Evolutionary conservation across 305 asterid species (phyloP).

Genomic region (Fraxinus ornus): DNA sequence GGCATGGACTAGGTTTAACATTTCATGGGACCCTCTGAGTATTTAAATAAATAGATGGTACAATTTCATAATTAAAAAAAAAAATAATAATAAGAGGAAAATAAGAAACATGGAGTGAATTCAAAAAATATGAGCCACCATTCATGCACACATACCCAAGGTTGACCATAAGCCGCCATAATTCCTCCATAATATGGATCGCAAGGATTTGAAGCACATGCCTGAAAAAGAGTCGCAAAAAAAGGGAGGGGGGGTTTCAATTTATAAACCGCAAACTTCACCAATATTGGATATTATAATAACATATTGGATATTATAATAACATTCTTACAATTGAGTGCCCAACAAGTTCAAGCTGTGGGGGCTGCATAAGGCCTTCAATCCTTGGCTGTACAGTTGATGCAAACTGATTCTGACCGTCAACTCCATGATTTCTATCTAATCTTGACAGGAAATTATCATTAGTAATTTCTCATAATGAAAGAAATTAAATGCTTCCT

Average conservation of each 20-base stretch:
- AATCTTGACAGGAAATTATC: conserved; percentile 25
- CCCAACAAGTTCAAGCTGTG: conserved; percentile 56
- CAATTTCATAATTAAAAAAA: background rate
- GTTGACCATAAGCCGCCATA: conserved; percentile 70
- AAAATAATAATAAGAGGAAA: background rate
- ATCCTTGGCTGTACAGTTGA: conserved; percentile 44
- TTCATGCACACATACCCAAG: conserved; percentile 47
- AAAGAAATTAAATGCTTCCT: conserved; percentile 2
- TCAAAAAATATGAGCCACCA: background rate
- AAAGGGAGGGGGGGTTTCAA: background rate
- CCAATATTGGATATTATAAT: no score
- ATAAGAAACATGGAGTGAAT: background rate
- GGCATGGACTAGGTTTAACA: background rate
- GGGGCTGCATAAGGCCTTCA: conserved; percentile 44
- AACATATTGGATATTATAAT: background rate
- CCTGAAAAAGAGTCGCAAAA: conserved; percentile 39
- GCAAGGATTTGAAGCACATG: conserved; percentile 51
- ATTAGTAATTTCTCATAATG: conserved; percentile 15
- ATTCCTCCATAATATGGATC: conserved; percentile 64
- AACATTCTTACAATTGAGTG: conserved; percentile 65
- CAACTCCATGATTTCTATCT: conserved; percentile 43
- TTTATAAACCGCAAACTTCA: conserved; percentile 7
- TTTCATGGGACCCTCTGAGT: background rate
- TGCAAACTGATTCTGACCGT: conserved; percentile 37
- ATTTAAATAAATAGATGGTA: background rate